phyloP scores from a whole-genome alignment of 768 basidiomycete genomes.

The Exidia glandulosa region DNA sequence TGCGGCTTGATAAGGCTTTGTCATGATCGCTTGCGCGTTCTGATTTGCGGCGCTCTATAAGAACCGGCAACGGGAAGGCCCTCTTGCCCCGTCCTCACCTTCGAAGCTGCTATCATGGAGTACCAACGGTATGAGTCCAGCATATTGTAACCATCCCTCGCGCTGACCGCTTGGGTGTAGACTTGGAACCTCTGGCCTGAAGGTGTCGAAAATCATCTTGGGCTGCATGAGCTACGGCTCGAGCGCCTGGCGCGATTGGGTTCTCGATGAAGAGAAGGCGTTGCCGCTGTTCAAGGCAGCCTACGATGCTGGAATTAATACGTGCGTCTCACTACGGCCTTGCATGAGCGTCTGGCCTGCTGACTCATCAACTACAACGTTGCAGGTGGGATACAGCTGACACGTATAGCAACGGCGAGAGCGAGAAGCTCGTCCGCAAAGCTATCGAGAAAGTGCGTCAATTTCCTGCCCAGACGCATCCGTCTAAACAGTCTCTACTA shows the following conservation, averaged over 20 bases:
- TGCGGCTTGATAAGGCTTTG: no score
- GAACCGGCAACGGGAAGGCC: background rate
- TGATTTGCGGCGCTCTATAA: no score
- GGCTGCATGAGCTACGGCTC: conserved; percentile 51
- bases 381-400: background rate
- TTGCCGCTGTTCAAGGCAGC: conserved; percentile 38
- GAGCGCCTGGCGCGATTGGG: conserved; percentile 44
- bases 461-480: no score
- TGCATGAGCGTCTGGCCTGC: background rate
- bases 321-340: background rate
- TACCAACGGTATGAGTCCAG: background rate
- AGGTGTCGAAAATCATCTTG: conserved; percentile 55
- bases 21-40: no score
- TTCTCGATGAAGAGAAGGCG: conserved; percentile 34
- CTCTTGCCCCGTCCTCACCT: background rate
- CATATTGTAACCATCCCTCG: background rate
- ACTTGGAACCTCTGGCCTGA: conserved; percentile 47
- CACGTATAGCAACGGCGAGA: background rate
- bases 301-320: conserved; percentile 14
- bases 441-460: conserved; percentile 34
- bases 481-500: no score
- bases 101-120: no score
- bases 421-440: conserved; percentile 23
- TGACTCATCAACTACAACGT: background rate
- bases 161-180: conserved; percentile 3